Base-by-base conservation (phyloP, 352 stramenopile species). In the Phytophthora hibernalis region DNA sequence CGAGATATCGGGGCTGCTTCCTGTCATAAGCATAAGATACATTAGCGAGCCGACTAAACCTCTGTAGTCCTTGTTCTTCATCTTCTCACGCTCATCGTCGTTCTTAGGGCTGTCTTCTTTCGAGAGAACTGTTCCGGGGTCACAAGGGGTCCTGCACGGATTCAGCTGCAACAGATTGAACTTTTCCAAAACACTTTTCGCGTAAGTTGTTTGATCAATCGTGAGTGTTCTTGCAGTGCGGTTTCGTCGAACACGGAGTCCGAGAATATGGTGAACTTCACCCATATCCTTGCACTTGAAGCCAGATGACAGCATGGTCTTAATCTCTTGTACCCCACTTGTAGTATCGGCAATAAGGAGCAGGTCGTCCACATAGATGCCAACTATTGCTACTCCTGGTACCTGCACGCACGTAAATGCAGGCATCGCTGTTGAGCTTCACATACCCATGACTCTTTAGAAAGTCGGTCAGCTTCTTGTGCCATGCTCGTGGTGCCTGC, bases 381-480 rank as follows among this genome's bases (percentile, higher is more conserved):
- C 62, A 20, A 61, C 12, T 15, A 65, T 65, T 10, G 15, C 15
- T 22, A 61, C 37, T 37, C 28, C 38, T 11, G 1, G 24, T 2
- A 2, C 37, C 26, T 28, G 24, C 7, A 6, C 40, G 38, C 10
- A 64, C 28, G 30, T 64, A 70, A 44, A 70, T 55, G 2, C 62
- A 70, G 33, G 62, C 4, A 43, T 70, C 62, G 15, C 48, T 60
- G 33, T 65, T 65, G 2, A 71, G n/a, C 20, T 59, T 65, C 18
- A 51, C 38, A 35, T 43, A 71, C 5, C 49, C 55, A 12, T 61
- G 11, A 1, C 0, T 56, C 40, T 61, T 71, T 2, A 71, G 33
- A 9, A 57, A 54, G 21, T 66, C 48, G 1, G 63, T 71, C 11
- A 65, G 24, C 15, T 44, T 50, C 56, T 66, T 57, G 10, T 71